These are phyloP conservation scores for Aspergillus felis DNA, from an alignment of 2,329 filamentous ascomycete genomes.

Conservation along the genomic window DNA sequence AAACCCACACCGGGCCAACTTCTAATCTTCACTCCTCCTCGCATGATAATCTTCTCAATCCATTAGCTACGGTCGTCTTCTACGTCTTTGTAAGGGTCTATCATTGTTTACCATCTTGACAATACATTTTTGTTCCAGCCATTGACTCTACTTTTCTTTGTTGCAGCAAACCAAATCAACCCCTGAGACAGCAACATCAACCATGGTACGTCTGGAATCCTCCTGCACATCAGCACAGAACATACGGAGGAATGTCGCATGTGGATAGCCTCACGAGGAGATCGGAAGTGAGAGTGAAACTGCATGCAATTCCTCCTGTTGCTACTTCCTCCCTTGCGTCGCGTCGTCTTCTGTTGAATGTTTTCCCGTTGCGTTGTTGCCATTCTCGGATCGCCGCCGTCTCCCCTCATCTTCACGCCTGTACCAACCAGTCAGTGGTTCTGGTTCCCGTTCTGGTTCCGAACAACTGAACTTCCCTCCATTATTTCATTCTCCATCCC, in stretches of 20 bases:
- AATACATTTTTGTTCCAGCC: neutral
- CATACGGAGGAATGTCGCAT: neutral
- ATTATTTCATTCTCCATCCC: neutral
- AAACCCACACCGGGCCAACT: neutral
- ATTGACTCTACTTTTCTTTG: slow-evolving; percentile 4
- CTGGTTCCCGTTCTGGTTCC: neutral
- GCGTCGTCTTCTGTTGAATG: neutral
- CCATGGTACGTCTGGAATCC: slow-evolving; percentile 4
- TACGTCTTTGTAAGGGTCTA: neutral
- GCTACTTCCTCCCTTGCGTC: slow-evolving; percentile 12
- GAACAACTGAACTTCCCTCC: neutral
- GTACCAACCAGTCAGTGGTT: neutral
- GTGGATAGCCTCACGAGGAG: neutral
- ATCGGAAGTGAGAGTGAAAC: neutral
- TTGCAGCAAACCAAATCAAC: neutral
- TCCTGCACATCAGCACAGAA: neutral
- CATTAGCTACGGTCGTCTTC: neutral
- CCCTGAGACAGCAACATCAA: neutral
- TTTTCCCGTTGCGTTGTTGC: neutral
- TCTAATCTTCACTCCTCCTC: slow-evolving; percentile 1
- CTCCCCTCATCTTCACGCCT: neutral
- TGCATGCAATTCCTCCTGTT: neutral
- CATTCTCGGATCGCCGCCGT: neutral
- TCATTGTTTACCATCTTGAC: neutral
- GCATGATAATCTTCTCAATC: neutral